phyloP scores from a whole-genome alignment of 345 rosid genomes.

The Cochlearia excelsa region DNA sequence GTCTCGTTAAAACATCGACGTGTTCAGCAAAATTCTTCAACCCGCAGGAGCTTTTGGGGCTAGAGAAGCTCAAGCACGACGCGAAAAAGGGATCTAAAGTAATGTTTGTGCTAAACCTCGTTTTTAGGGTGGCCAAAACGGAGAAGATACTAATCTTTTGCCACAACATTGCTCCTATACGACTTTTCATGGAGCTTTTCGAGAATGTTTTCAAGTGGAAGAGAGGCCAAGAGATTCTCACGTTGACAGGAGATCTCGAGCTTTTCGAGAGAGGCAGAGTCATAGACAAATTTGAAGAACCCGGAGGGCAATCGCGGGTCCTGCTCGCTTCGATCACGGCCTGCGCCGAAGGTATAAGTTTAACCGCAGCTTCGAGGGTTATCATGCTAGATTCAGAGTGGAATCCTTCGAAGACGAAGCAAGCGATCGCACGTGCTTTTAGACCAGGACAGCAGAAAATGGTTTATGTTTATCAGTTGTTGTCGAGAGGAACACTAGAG shows the following conservation, averaged over 20 bases:
- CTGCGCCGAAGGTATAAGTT: constrained; percentile 91
- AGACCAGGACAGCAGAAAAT: constrained; percentile 90
- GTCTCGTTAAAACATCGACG: constrained; percentile 60
- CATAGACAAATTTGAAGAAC: constrained; percentile 81
- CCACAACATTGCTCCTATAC: constrained; percentile 95
- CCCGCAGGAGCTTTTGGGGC: constrained; percentile 42
- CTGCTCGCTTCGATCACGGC: constrained; percentile 88
- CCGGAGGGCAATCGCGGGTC: constrained; percentile 54
- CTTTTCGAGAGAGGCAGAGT: constrained; percentile 80
- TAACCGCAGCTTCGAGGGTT: constrained; percentile 95
- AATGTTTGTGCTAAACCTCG: constrained; percentile 87
- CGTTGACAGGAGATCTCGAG: constrained; percentile 85
- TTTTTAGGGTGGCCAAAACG: constrained; percentile 62
- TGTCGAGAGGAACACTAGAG: constrained; percentile 75
- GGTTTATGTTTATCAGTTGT: constrained; percentile 89
- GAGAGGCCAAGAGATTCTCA: constrained; percentile 67
- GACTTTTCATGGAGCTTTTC: constrained; percentile 58
- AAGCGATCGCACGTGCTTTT: constrained; percentile 91
- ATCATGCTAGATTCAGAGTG: constrained; percentile 76
- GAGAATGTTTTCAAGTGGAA: constrained; percentile 69
- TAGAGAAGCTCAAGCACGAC: constrained; percentile 60
- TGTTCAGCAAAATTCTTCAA: constrained; percentile 63
- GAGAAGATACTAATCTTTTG: constrained; percentile 89
- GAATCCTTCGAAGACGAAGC: constrained; percentile 98
- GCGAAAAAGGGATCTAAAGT: constrained; percentile 80